phyloP scores from a whole-genome alignment of 768 basidiomycete species.

The Daedaleopsis nitida region DNA sequence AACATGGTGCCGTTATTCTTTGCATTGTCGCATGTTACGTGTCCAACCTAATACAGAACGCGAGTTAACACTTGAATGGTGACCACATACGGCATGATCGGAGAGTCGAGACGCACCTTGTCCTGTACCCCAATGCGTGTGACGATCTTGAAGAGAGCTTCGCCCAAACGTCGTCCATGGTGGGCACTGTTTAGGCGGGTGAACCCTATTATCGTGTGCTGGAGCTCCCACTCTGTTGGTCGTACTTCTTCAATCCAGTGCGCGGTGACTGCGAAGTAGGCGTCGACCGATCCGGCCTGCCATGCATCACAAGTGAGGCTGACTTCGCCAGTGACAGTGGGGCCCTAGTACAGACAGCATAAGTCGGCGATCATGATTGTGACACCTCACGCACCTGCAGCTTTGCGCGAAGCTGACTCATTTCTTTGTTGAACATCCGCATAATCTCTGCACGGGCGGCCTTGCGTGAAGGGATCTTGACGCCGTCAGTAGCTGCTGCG shows the following conservation, averaged over 20 bases:
- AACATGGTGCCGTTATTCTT: constrained; percentile 41
- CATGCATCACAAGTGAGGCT: constrained; percentile 43
- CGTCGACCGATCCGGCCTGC: constrained; percentile 41
- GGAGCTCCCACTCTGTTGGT: constrained; percentile 29
- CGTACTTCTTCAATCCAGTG: constrained; percentile 41
- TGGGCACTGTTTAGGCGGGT: constrained; percentile 38
- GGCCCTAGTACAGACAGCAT: neutral
- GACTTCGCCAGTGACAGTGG: constrained; percentile 24
- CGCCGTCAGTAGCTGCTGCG: constrained; percentile 36
- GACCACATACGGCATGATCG: no score
- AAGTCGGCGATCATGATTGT: neutral
- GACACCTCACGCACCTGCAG: constrained; percentile 25
- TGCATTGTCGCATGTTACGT: constrained; percentile 42
- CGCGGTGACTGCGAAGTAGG: constrained; percentile 42
- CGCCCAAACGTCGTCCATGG: constrained; percentile 36
- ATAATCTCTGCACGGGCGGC: constrained; percentile 32
- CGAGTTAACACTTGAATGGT: no score
- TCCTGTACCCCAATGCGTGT: constrained; percentile 30
- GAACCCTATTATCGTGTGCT: constrained; percentile 38
- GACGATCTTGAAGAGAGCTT: constrained; percentile 40
- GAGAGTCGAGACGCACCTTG: constrained; percentile 31
- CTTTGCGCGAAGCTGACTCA: constrained; percentile 1
- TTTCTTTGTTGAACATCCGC: constrained; percentile 27
- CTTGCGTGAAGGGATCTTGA: constrained; percentile 37
- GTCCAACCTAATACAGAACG: constrained; percentile 30